Percentiles rank a stretch among this genome's conserved stretches.
These are phyloP conservation scores for Aspergillus sp. DNA, from an alignment of 2,329 filamentous ascomycete genomes.

Conservation along the genomic window DNA sequence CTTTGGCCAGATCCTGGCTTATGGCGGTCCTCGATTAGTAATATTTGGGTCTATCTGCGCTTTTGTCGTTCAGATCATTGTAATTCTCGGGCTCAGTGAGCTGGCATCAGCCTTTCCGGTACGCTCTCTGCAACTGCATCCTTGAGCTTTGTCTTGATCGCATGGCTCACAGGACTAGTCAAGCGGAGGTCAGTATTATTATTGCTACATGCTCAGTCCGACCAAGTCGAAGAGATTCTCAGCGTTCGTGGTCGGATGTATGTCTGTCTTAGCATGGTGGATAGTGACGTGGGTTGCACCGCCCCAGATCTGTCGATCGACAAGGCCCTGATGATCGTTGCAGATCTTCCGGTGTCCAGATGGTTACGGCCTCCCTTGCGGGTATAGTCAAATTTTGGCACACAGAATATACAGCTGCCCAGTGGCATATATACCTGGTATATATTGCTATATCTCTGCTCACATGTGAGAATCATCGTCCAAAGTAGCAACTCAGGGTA, in stretches of 20 bases:
- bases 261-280: slow-evolving; percentile 1
- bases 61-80: background rate
- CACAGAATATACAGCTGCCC: background rate
- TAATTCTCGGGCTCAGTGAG: background rate
- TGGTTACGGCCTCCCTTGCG: background rate
- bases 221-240: background rate
- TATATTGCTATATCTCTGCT: background rate
- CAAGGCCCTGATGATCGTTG: background rate
- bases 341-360: background rate
- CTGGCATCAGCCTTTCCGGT: background rate
- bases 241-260: slow-evolving; percentile 1
- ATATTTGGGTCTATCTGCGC: slow-evolving; percentile 1
- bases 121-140: background rate
- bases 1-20: background rate
- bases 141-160: background rate
- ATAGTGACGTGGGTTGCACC: background rate
- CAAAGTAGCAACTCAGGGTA: background rate
- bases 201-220: background rate
- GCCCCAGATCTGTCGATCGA: background rate
- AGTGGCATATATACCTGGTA: background rate
- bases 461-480: background rate
- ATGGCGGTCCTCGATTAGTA: background rate
- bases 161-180: background rate
- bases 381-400: background rate
- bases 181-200: background rate